Conservation (phyloP, 352 stramenopile species). For the Phytophthora citricola region DNA sequence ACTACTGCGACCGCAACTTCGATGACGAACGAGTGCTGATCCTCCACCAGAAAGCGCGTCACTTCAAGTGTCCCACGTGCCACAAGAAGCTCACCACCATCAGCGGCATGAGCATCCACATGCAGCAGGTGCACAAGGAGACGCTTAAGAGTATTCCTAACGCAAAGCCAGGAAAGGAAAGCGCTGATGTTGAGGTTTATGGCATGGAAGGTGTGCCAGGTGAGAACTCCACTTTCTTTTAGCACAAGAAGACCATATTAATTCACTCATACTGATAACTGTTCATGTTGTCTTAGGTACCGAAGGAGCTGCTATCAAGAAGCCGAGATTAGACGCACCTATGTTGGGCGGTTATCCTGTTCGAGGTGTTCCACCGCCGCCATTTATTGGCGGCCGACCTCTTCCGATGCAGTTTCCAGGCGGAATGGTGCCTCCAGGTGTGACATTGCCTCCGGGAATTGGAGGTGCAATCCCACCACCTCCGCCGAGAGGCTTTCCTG, state of each 20-base stretch:
- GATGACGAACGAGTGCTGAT: slow-evolving; percentile 93
- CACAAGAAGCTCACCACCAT: slow-evolving; percentile 93
- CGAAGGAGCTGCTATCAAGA: slow-evolving; percentile 43
- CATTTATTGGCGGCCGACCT: slow-evolving; percentile 54
- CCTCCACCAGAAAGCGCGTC: slow-evolving; percentile 93
- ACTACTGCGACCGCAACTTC: slow-evolving; percentile 94
- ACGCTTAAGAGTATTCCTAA: slow-evolving; percentile 83
- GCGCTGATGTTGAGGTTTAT: slow-evolving; percentile 88
- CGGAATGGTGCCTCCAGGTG: slow-evolving; percentile 35
- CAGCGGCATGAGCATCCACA: slow-evolving; percentile 90
- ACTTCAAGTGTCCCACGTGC: slow-evolving; percentile 93
- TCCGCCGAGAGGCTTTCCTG: slow-evolving; percentile 42
- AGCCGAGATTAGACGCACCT: slow-evolving; percentile 49
- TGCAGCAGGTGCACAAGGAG: slow-evolving; percentile 91
- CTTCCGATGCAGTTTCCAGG: slow-evolving; percentile 53
- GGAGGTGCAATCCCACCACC: slow-evolving; percentile 39
- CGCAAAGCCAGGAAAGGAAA: slow-evolving; percentile 84
- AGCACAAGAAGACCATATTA: background rate
- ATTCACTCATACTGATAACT: slow-evolving; percentile 12
- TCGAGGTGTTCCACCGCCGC: slow-evolving; percentile 53
- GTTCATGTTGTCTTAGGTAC: slow-evolving; percentile 19
- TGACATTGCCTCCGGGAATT: slow-evolving; percentile 43
- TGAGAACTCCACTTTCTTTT: slow-evolving; percentile 30
- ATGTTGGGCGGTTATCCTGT: slow-evolving; percentile 54
- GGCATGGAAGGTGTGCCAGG: slow-evolving; percentile 89